These are phyloP conservation scores for Amylostereum chailletii DNA, from an alignment of 1,284 basidiomycete genomes.

Conservation along the genomic window DNA sequence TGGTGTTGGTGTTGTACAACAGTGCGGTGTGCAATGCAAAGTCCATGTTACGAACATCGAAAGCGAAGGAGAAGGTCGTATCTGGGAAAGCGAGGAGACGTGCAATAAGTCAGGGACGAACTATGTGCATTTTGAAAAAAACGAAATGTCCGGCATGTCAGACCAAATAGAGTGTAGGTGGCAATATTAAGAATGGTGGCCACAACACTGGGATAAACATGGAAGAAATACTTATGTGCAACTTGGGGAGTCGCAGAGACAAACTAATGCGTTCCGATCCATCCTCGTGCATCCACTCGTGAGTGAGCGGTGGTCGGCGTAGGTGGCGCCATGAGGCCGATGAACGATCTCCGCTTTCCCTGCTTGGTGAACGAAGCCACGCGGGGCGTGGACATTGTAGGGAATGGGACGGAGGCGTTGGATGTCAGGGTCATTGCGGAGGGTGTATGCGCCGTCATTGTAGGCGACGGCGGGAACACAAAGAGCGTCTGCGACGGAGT, in stretches of 20 bases:
- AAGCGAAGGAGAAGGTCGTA: neutral
- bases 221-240: too few relatives aligned
- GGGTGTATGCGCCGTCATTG: constrained; percentile 51
- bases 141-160: neutral
- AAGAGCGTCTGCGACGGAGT: constrained; percentile 69
- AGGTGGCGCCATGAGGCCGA: constrained; percentile 53
- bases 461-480: constrained; percentile 76
- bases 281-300: constrained; percentile 72
- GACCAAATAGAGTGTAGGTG: neutral
- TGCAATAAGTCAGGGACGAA: neutral
- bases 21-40: neutral
- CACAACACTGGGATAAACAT: neutral
- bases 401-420: constrained; percentile 48
- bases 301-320: constrained; percentile 77
- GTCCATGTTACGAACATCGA: neutral
- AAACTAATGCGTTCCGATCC: constrained; percentile 43
- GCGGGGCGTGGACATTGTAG: constrained; percentile 56
- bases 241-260: too few relatives aligned
- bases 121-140: constrained; percentile 1
- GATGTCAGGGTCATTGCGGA: constrained; percentile 70
- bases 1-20: constrained; percentile 4
- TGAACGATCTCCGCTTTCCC: constrained; percentile 61
- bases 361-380: constrained; percentile 61
- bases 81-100: neutral
- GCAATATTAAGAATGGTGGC: neutral